Percentiles rank a stretch among this genome's conserved stretches.
Evolutionary conservation across 129 eudicot species (phyloP).

Genomic region (Flaveria brownii): DNA sequence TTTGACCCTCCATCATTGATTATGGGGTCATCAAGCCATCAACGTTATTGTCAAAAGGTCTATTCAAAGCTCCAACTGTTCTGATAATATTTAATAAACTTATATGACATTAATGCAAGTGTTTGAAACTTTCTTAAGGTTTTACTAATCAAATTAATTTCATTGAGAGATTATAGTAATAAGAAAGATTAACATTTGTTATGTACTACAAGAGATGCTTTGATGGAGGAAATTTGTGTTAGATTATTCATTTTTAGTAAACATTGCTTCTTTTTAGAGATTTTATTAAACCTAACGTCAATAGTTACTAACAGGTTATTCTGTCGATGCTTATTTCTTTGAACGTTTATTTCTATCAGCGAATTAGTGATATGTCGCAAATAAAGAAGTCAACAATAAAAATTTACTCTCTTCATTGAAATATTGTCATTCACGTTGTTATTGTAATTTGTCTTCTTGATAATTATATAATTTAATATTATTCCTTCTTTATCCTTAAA

Average conservation of each 20-base stretch:
- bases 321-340: too few relatives aligned
- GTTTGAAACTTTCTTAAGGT: background rate
- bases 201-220: background rate
- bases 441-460: background rate
- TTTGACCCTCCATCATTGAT: conserved; percentile 5
- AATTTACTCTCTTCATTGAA: background rate
- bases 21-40: background rate
- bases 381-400: too few relatives aligned
- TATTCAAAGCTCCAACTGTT: conserved; percentile 16
- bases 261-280: too few relatives aligned
- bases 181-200: background rate
- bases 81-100: background rate
- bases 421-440: background rate
- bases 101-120: too few relatives aligned
- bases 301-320: too few relatives aligned
- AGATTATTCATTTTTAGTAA: too few relatives aligned
- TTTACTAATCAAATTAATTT: too few relatives aligned
- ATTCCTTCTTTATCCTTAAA: background rate
- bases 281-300: too few relatives aligned
- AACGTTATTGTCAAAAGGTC: conserved; percentile 6
- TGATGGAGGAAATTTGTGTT: too few relatives aligned
- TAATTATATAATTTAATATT: background rate
- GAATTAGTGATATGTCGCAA: too few relatives aligned
- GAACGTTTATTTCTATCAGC: too few relatives aligned
- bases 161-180: too few relatives aligned